These are phyloP conservation scores for Teunomyces cretensis DNA, from an alignment of 805 yeast genomes.

Conservation along the genomic window DNA sequence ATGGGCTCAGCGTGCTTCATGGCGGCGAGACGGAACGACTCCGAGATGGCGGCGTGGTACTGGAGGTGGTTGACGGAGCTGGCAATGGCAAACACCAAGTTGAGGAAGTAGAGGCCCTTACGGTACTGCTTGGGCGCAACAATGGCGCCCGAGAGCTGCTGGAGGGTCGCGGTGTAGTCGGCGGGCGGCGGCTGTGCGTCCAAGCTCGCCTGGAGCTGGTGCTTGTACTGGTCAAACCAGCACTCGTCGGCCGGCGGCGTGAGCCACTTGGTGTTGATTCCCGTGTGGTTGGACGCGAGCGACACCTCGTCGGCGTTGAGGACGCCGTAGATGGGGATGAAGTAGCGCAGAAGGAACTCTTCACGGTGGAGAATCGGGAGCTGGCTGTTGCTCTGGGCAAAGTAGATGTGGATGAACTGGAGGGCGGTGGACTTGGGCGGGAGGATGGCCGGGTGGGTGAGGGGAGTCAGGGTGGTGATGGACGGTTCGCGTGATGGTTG, in stretches of 20 bases:
- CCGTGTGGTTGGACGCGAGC: constrained; percentile 58
- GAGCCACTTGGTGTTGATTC: constrained; percentile 32
- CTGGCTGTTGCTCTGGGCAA: constrained; percentile 80
- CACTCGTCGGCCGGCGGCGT: constrained; percentile 14
- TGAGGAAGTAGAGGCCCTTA: constrained; percentile 65
- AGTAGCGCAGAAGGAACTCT: constrained; percentile 61
- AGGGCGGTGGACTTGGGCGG: constrained; percentile 76
- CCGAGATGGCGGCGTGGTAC: constrained; percentile 64
- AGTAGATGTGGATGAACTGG: constrained; percentile 59
- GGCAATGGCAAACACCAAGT: constrained; percentile 78
- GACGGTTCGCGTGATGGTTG: constrained; percentile 7
- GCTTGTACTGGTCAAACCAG: constrained; percentile 48
- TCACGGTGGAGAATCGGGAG: constrained; percentile 83
- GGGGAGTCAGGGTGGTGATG: constrained; percentile 16
- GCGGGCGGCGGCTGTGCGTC: constrained; percentile 4
- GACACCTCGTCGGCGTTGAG: constrained; percentile 49
- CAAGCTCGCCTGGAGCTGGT: constrained; percentile 19
- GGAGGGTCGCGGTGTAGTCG: constrained; percentile 7
- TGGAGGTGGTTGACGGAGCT: constrained; percentile 70
- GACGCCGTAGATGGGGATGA: constrained; percentile 78
- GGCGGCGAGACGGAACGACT: constrained; percentile 69
- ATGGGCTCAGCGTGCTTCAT: constrained; percentile 56
- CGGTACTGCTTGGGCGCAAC: constrained; percentile 49
- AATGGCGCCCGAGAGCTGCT: constrained; percentile 34
- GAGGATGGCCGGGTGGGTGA: constrained; percentile 32